phyloP scores from a whole-genome alignment of 164 flowering plant genomes.

The Pachysandra terminalis region DNA sequence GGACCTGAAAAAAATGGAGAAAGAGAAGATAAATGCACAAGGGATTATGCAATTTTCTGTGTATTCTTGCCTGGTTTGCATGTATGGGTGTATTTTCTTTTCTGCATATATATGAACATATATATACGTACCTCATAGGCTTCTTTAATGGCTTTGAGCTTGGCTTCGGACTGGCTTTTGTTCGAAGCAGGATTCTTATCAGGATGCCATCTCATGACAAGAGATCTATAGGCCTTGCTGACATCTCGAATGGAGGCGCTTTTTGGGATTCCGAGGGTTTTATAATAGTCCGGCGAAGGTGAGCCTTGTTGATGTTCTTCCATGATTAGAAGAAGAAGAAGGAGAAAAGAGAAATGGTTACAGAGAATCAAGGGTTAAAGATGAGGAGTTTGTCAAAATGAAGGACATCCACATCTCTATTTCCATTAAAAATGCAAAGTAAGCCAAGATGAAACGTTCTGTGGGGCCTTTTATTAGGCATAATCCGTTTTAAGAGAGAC shows the following conservation, averaged over 20 bases:
- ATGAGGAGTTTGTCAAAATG: too few species aligned
- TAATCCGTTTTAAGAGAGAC: too few species aligned
- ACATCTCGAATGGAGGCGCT: slow-evolving; percentile 28
- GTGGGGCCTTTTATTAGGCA: too few species aligned
- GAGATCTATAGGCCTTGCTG: slow-evolving; percentile 40
- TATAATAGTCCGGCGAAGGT: slow-evolving; percentile 23
- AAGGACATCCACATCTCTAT: too few species aligned
- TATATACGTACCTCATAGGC: slow-evolving; percentile 30
- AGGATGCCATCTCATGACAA: slow-evolving; percentile 40
- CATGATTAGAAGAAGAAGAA: slow-evolving; percentile 15
- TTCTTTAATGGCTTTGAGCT: slow-evolving; percentile 23
- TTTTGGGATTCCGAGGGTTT: slow-evolving; percentile 34
- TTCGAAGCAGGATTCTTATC: slow-evolving; percentile 20
- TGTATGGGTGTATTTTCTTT: too few species aligned
- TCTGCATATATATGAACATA: neutral
- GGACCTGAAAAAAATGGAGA: slow-evolving; percentile 11
- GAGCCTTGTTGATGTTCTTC: slow-evolving; percentile 31
- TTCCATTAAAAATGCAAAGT: too few species aligned
- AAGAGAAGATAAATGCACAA: neutral
- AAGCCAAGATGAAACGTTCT: too few species aligned
- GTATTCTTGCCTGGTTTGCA: too few species aligned
- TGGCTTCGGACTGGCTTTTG: slow-evolving; percentile 21
- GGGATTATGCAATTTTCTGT: too few species aligned
- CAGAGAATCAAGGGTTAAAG: too few species aligned
- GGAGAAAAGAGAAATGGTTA: too few species aligned